These are phyloP conservation scores for Pyrrhoderma noxium DNA, from an alignment of 1,284 basidiomycete genomes.

Conservation along the genomic window DNA sequence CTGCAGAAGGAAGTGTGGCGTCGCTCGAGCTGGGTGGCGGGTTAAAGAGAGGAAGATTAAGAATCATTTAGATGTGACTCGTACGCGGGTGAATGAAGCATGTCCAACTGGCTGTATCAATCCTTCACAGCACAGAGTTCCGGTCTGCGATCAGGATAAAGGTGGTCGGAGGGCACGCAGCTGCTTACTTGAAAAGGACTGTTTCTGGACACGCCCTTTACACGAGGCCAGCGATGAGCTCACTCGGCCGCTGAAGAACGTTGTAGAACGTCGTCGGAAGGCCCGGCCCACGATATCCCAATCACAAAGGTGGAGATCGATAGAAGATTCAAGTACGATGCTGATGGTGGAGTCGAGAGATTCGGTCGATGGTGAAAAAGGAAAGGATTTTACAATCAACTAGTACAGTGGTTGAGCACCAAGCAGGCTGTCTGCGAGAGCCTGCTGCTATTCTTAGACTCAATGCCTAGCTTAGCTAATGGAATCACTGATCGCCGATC, in stretches of 20 bases:
- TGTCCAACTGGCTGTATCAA: conserved; percentile 27
- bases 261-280: background rate
- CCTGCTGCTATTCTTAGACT: too few species aligned
- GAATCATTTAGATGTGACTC: conserved; percentile 27
- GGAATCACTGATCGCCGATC: background rate
- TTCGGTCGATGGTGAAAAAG: too few species aligned
- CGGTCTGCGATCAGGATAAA: conserved; percentile 16
- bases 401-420: too few species aligned
- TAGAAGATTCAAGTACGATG: background rate
- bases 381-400: too few species aligned
- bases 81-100: conserved; percentile 76
- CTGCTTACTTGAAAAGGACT: conserved; percentile 16
- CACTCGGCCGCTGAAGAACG: conserved; percentile 7
- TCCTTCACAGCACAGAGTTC: conserved; percentile 23
- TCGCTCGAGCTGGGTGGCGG: conserved; percentile 50
- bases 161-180: background rate
- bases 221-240: conserved; percentile 17
- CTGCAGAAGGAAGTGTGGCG: conserved; percentile 47
- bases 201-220: conserved; percentile 18
- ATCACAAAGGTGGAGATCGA: conserved; percentile 1
- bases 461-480: too few species aligned
- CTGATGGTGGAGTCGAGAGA: too few species aligned
- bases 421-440: too few species aligned
- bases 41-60: conserved; percentile 28
- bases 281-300: conserved; percentile 9